Conservation (phyloP, 768 basidiomycete genomes). For the Termitomyces sp. region DNA sequence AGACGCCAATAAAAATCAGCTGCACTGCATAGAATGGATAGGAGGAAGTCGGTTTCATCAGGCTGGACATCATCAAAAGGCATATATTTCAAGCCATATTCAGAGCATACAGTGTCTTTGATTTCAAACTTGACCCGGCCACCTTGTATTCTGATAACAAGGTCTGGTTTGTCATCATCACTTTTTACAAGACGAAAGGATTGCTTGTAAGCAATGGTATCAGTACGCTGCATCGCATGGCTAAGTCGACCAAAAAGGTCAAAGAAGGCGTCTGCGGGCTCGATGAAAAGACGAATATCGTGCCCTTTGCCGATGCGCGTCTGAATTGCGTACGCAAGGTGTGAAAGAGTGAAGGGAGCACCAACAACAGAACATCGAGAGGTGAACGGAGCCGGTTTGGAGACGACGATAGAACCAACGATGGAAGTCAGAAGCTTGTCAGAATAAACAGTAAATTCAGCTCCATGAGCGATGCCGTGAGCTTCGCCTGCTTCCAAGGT, state of each 20-base stretch:
- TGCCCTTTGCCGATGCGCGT: background rate
- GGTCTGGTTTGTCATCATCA: background rate
- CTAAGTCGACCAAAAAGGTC: background rate
- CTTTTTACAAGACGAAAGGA: background rate
- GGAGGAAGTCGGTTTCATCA: background rate
- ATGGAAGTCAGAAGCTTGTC: background rate
- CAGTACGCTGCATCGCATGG: background rate
- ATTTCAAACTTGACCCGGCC: background rate
- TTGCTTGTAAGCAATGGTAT: background rate
- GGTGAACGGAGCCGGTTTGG: background rate
- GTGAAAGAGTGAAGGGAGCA: background rate
- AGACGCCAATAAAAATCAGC: slow-evolving; percentile 4
- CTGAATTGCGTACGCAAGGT: background rate
- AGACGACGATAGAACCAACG: background rate
- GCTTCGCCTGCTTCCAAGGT: background rate
- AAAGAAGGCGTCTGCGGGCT: background rate
- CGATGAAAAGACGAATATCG: background rate
- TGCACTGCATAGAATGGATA: background rate
- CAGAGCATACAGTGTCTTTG: background rate
- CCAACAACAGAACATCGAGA: background rate
- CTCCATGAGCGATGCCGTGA: background rate
- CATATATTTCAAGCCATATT: background rate
- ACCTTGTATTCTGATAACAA: background rate
- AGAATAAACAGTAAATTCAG: background rate
- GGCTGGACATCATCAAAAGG: background rate